These are phyloP conservation scores for Dalbergia cochinchinensis DNA, from an alignment of 306 rosid species.

Conservation along the genomic window DNA sequence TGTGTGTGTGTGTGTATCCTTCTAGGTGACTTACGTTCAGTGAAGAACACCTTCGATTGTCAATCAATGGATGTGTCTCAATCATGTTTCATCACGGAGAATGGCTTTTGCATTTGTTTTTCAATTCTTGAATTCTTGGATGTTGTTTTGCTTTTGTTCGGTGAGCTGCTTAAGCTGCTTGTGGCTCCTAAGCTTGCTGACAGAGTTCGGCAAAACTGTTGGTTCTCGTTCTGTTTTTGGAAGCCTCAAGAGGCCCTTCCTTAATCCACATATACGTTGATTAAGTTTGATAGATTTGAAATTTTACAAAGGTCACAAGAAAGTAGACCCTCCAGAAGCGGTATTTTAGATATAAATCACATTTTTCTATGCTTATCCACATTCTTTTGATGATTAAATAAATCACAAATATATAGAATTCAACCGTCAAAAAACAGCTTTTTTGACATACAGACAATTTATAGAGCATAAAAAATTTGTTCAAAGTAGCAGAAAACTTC, in stretches of 20 bases:
- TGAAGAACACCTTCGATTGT: not conserved
- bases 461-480: not conserved
- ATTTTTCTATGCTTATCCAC: too few species aligned
- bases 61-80: not conserved
- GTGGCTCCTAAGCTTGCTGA: not conserved
- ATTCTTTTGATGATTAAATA: not conserved
- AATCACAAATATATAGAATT: not conserved
- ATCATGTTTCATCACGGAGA: not conserved
- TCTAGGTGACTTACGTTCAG: not conserved
- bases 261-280: not conserved
- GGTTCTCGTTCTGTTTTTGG: not conserved
- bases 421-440: too few species aligned
- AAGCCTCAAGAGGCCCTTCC: not conserved
- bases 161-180: not conserved
- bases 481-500: not conserved
- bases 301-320: not conserved
- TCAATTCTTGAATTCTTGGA: not conserved
- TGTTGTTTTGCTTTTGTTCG: not conserved
- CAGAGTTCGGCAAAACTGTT: not conserved
- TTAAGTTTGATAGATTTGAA: constrained; percentile 4
- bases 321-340: too few species aligned
- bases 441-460: not conserved
- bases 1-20: too few species aligned
- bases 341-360: not conserved
- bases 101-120: not conserved